A percentile compares a stretch with the other conserved stretches of the same genome.
These are phyloP conservation scores for Iris pallida DNA, from an alignment of 116 monocot species.

Conservation along the genomic window DNA sequence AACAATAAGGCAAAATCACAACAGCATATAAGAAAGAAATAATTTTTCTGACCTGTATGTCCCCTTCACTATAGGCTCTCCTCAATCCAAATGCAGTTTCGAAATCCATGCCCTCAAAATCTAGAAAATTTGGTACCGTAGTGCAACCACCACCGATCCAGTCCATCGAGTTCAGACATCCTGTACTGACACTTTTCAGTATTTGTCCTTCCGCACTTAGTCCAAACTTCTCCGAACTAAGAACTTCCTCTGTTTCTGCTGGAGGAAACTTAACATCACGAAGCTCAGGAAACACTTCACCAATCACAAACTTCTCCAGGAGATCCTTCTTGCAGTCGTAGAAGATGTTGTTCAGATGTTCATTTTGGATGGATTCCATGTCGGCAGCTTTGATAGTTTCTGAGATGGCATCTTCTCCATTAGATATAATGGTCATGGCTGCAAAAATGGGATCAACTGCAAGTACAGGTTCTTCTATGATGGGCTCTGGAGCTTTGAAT, in stretches of 20 bases:
- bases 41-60: slow-evolving; percentile 51
- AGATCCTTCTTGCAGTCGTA: slow-evolving; percentile 56
- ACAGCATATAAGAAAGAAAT: background rate
- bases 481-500: slow-evolving; percentile 77
- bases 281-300: slow-evolving; percentile 14
- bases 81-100: slow-evolving; percentile 60
- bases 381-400: slow-evolving; percentile 37
- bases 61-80: slow-evolving; percentile 77
- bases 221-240: slow-evolving; percentile 9
- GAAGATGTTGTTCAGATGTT: slow-evolving; percentile 39
- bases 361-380: slow-evolving; percentile 38
- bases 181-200: slow-evolving; percentile 49
- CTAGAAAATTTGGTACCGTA: slow-evolving; percentile 36
- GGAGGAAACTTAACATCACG: slow-evolving; percentile 19
- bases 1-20: slow-evolving; percentile 2
- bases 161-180: slow-evolving; percentile 26
- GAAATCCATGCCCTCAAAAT: slow-evolving; percentile 58
- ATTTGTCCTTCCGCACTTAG: slow-evolving; percentile 15
- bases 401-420: slow-evolving; percentile 25
- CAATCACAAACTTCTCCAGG: slow-evolving; percentile 28
- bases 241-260: slow-evolving; percentile 6
- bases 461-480: slow-evolving; percentile 48
- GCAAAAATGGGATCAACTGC: slow-evolving; percentile 40
- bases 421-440: slow-evolving; percentile 44
- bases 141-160: slow-evolving; percentile 18